Conservation (phyloP, 2,329 filamentous ascomycete genomes). For the Leptographium flavum region DNA sequence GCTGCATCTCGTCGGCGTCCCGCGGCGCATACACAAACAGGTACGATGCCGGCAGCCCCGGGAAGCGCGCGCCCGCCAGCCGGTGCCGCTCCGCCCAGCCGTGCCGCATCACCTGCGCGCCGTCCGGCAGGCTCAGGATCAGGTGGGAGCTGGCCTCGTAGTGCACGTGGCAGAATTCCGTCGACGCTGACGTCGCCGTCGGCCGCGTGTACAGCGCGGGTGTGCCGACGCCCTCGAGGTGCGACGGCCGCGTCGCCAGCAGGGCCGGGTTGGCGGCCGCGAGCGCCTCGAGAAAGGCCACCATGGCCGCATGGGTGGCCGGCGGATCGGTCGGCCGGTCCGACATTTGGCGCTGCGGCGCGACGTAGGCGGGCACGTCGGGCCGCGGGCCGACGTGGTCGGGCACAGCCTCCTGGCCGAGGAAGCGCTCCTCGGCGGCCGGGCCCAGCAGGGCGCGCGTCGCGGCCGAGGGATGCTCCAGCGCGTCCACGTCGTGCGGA, state of each 20-base stretch:
- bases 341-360: conserved; percentile 24
- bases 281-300: conserved; percentile 13
- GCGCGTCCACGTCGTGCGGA: neutral
- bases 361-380: conserved; percentile 19
- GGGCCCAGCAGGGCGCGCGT: neutral
- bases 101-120: conserved; percentile 17
- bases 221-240: conserved; percentile 19
- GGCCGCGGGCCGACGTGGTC: conserved; percentile 16
- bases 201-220: conserved; percentile 9
- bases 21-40: conserved; percentile 27
- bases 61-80: conserved; percentile 15
- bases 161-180: conserved; percentile 25
- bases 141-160: conserved; percentile 24
- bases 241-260: conserved; percentile 15
- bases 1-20: conserved; percentile 19
- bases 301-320: conserved; percentile 11
- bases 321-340: conserved; percentile 9
- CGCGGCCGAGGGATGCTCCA: neutral
- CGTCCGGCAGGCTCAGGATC: conserved; percentile 23
- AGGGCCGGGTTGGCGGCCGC: conserved; percentile 14
- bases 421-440: neutral
- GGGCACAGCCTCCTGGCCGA: conserved; percentile 5
- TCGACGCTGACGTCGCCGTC: conserved; percentile 9
- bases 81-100: conserved; percentile 27
- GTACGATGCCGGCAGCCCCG: conserved; percentile 21